Percentiles rank a stretch among this genome's conserved stretches.
Conservation (phyloP, 1,139 yeast species). For the Yamadazyma aaseri region DNA sequence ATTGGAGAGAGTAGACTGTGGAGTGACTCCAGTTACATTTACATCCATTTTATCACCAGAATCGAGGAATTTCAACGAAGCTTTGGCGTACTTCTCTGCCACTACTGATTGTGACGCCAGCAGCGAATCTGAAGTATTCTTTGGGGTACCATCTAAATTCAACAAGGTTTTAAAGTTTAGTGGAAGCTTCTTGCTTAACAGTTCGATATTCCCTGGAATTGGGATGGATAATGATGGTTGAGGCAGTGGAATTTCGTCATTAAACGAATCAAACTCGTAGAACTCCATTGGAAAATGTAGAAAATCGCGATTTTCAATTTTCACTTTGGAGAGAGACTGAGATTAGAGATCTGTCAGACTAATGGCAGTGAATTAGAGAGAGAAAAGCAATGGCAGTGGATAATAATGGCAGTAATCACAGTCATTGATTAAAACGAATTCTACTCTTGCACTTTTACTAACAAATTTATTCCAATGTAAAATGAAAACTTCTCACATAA, state of each 20-base stretch:
- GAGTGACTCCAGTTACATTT: neutral
- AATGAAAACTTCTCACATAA: too few species aligned
- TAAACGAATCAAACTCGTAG: conserved; percentile 41
- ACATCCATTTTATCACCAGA: conserved; percentile 1
- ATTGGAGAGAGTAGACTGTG: conserved; percentile 28
- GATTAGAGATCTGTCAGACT: too few species aligned
- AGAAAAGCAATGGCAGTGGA: too few species aligned
- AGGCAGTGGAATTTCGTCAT: conserved; percentile 38
- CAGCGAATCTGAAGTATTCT: conserved; percentile 6
- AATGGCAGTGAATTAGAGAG: too few species aligned
- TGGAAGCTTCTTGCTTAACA: conserved; percentile 33
- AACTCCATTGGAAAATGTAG: conserved; percentile 41
- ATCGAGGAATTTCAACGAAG: conserved; percentile 25
- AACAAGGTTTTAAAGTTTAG: conserved; percentile 31
- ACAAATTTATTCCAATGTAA: too few species aligned
- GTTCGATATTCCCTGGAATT: conserved; percentile 40
- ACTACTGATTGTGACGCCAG: conserved; percentile 11
- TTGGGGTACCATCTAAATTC: conserved; percentile 14
- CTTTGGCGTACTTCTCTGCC: conserved; percentile 41
- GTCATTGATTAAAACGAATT: too few species aligned
- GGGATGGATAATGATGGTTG: conserved; percentile 49
- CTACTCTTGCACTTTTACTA: too few species aligned
- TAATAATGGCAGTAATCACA: too few species aligned
- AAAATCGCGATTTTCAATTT: neutral
- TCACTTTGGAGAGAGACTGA: too few species aligned